These are phyloP conservation scores for Xeromyces bisporus DNA, from an alignment of 495 filamentous ascomycete genomes.

Conservation along the genomic window DNA sequence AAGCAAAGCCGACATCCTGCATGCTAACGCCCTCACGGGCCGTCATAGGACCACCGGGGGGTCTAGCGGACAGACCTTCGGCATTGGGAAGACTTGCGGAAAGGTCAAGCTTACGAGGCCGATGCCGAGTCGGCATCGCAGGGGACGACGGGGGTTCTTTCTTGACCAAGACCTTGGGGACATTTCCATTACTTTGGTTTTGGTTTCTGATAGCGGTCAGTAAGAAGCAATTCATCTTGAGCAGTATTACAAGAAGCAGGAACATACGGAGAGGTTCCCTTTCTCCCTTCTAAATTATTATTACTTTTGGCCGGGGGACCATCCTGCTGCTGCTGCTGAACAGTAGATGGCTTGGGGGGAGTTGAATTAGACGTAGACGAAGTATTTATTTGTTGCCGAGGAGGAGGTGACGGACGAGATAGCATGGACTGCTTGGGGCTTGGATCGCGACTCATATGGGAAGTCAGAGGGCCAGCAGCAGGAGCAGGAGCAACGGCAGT, in stretches of 20 bases:
- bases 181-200: conserved; percentile 24
- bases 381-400: no score
- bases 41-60: conserved; percentile 62
- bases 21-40: conserved; percentile 64
- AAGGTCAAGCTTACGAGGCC: conserved; percentile 78
- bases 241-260: neutral
- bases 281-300: no score
- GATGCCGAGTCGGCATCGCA: conserved; percentile 56
- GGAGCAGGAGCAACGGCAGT: conserved; percentile 35
- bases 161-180: conserved; percentile 79
- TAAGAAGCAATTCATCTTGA: neutral
- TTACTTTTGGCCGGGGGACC: no score
- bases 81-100: conserved; percentile 52
- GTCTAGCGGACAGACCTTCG: conserved; percentile 38
- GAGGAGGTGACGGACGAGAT: conserved; percentile 19
- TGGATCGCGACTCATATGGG: conserved; percentile 28
- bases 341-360: conserved; percentile 12
- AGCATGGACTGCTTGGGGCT: conserved; percentile 34
- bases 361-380: conserved; percentile 21
- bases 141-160: conserved; percentile 84
- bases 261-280: neutral
- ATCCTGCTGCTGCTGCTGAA: conserved; percentile 37
- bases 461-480: conserved; percentile 27
- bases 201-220: conserved; percentile 11
- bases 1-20: conserved; percentile 86